phyloP scores from a whole-genome alignment of 2,329 filamentous ascomycete species.

The Magnaporthales sp. region DNA sequence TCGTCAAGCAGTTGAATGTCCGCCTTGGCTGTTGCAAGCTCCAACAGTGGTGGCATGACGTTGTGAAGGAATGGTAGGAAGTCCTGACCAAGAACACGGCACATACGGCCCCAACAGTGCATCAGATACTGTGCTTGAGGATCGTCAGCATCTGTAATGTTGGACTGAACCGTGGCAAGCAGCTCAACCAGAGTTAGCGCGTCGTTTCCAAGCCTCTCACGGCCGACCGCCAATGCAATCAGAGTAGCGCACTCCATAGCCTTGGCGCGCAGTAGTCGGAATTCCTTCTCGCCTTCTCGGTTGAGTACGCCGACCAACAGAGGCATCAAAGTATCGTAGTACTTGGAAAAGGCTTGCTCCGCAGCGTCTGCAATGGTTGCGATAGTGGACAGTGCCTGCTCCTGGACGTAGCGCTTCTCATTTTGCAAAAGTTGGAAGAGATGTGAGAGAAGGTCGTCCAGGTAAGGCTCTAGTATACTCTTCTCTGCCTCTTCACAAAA shows the following conservation, averaged over 20 bases:
- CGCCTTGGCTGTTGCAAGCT: conserved; percentile 88
- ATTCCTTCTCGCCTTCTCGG: conserved; percentile 88
- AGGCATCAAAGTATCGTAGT: conserved; percentile 95
- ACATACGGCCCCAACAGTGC: conserved; percentile 99
- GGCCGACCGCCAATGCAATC: conserved; percentile 90
- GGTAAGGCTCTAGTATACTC: conserved; percentile 80
- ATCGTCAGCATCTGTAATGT: conserved; percentile 84
- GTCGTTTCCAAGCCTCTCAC: conserved; percentile 82
- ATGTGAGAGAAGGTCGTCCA: conserved; percentile 77
- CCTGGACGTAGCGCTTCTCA: conserved; percentile 92
- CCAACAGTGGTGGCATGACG: conserved; percentile 89
- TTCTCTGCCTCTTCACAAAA: conserved; percentile 99
- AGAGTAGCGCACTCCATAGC: conserved; percentile 98
- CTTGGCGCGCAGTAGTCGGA: conserved; percentile 83
- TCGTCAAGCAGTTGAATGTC: conserved; percentile 95
- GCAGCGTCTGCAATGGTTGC: conserved; percentile 98
- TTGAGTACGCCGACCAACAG: conserved; percentile 82
- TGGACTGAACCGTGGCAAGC: conserved; percentile 76
- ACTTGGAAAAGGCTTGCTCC: conserved; percentile 87
- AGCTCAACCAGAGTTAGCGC: conserved; percentile 81
- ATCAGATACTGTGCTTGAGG: conserved; percentile 95
- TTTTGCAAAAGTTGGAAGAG: conserved; percentile 84
- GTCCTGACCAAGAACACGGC: conserved; percentile 79
- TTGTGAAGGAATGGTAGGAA: conserved; percentile 88
- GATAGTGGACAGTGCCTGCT: conserved; percentile 95